Evolutionary conservation across 192 early-diverging fungal species (phyloP).

Genomic region (Coemansia sp.): DNA sequence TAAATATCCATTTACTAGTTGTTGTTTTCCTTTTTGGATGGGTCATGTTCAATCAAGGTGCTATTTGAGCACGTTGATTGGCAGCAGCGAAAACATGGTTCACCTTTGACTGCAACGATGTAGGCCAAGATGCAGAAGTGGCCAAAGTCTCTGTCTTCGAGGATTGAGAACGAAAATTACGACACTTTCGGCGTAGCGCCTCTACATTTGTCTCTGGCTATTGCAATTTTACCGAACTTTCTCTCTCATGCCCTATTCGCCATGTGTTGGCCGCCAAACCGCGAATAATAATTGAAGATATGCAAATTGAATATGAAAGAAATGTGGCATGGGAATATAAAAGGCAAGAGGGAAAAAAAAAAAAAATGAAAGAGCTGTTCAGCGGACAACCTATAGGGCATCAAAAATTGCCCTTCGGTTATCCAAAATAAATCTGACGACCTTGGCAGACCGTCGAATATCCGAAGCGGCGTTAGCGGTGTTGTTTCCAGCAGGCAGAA

Average conservation of each 20-base stretch:
- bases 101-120: too few relatives aligned
- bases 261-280: neutral
- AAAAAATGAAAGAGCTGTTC: neutral
- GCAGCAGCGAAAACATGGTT: too few relatives aligned
- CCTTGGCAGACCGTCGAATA: constrained; percentile 35
- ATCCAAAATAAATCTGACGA: constrained; percentile 51
- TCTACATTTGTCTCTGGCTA: too few relatives aligned
- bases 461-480: constrained; percentile 37
- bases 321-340: neutral
- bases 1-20: too few relatives aligned
- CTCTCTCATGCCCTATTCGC: neutral
- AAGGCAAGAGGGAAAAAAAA: neutral
- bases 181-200: too few relatives aligned
- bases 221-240: too few relatives aligned
- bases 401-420: constrained; percentile 46
- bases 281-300: neutral
- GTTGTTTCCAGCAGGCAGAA: constrained; percentile 34
- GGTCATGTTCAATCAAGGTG: too few relatives aligned
- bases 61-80: too few relatives aligned
- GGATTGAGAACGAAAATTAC: too few relatives aligned
- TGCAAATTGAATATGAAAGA: constrained; percentile 1
- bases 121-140: too few relatives aligned
- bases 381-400: neutral
- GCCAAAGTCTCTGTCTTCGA: too few relatives aligned
- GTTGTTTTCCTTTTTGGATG: too few relatives aligned